Base-by-base conservation (phyloP, 1,139 yeast species). In the Komagataea norvegica region DNA sequence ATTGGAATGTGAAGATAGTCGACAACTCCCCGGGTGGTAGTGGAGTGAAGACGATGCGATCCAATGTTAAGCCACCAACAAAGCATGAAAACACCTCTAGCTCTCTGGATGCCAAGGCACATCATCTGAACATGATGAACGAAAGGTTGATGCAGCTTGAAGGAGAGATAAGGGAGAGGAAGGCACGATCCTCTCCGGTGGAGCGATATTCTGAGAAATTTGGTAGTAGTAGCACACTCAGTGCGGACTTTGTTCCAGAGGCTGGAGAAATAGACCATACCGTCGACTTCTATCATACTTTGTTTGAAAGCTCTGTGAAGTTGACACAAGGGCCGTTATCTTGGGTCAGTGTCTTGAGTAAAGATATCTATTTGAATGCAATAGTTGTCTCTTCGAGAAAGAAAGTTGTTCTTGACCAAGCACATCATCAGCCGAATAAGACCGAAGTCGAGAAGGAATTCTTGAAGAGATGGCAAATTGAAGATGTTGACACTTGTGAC, bases 281-380 rank as follows among this genome's bases (percentile, higher is more conserved):
- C 1, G 35, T 47, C n/a, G 46, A 47, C 27, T 47, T 47, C 21
- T 42, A 47, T 22, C 23, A 34, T 5, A 35, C 41, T 9, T 34
- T 31, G 11, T 33, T 35, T 16, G 39, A 26, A 8, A 39, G 28
- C 19, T n/a, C 37, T 3, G 6, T 39, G 3, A 29, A 35, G n/a
- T 22, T 33, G 9, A 54, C 57, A 17, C 61, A 57, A 41, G 73
- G 73, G 2, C 61, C 70, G 0, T 62, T 70, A 37, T 55, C 74
- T 0, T 71, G 76, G 76, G 55, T 67, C 2, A 56, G 73, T 0
- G 45, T 70, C 11, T 42, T 66, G 40, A 49, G 57, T 29, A 62
- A 64, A 36, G 75, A 70, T 44, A 44, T 48, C 8, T 62, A 57
- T 8, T 46, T 66, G 30, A 47, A 46, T 26, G 29, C 49, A 8